Evolutionary conservation across 139 green algal species (phyloP), one percentile per base, ranked within the genome.

Genomic region (Chlamydomonas schloesseri): DNA sequence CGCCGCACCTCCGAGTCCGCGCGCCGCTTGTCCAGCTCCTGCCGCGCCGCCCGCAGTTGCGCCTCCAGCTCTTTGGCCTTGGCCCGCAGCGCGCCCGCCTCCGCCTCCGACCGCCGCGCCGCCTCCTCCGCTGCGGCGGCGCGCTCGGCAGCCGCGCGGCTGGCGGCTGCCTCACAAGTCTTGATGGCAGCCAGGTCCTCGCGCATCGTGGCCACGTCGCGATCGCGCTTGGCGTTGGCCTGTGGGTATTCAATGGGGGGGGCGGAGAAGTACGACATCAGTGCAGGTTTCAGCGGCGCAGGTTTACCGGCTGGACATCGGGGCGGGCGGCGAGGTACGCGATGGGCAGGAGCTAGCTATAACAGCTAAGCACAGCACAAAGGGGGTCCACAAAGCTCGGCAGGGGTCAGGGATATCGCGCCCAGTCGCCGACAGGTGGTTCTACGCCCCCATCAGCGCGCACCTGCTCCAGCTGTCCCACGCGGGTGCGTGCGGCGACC

Each of bases 391-490:
- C n/a, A n/a, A n/a, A n/a, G n/a, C n/a, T n/a, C n/a, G n/a, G n/a
- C n/a, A n/a, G n/a, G n/a, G n/a, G n/a, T n/a, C n/a, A n/a, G n/a
- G n/a, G n/a, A n/a, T n/a, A n/a, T n/a, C n/a, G n/a, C n/a, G n/a
- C n/a, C n/a, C n/a, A n/a, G n/a, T n/a, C n/a, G n/a, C n/a, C n/a
- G n/a, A n/a, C n/a, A n/a, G n/a, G n/a, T n/a, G n/a, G n/a, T n/a
- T n/a, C n/a, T n/a, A n/a, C n/a, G n/a, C n/a, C n/a, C n/a, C n/a
- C n/a, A n/a, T n/a, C n/a, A n/a, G 20, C 13, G 31, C 65, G 31
- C 53, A 90, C 87, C 87, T 90, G 87, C n/a, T 90, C 87, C 47
- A 87, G 80, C 64, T 83, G 72, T 20, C 34, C 70, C 1, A 84
- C 28, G 18, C 68, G 31, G 11, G 80, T 13, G 14, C 57, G 36